Percentiles rank a stretch among this genome's conserved stretches.
Conservation (phyloP, 83 land plant species). For the Isoetes engelmannii region DNA sequence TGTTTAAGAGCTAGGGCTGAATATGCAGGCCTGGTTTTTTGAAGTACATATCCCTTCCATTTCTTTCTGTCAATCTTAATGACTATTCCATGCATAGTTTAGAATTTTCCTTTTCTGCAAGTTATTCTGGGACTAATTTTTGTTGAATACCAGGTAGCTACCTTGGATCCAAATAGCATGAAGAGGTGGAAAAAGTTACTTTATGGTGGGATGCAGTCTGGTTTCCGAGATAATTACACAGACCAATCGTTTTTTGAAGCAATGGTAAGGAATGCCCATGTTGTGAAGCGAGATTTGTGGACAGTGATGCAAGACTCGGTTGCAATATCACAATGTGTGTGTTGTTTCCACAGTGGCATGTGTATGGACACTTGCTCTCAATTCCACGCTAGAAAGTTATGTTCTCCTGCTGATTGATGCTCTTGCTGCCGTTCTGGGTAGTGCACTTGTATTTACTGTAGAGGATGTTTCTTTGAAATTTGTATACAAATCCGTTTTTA, state of each 20-base stretch:
- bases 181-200: conserved; percentile 71
- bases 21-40: too few relatives aligned
- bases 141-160: too few relatives aligned
- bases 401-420: conserved; percentile 59
- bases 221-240: conserved; percentile 84
- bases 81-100: too few relatives aligned
- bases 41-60: too few relatives aligned
- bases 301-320: conserved; percentile 83
- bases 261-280: conserved; percentile 89
- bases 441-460: conserved; percentile 54
- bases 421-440: conserved; percentile 50
- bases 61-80: too few relatives aligned
- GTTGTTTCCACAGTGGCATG: conserved; percentile 65
- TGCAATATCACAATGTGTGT: conserved; percentile 68
- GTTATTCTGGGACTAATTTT: too few relatives aligned
- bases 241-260: conserved; percentile 77
- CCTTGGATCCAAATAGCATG: too few relatives aligned
- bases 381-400: conserved; percentile 42
- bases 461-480: conserved; percentile 41
- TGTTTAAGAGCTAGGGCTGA: too few relatives aligned
- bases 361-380: conserved; percentile 73
- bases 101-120: too few relatives aligned
- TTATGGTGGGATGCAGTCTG: conserved; percentile 93
- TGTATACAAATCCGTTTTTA: conserved; percentile 40
- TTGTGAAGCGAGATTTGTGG: conserved; percentile 61